phyloP scores from a whole-genome alignment of 2,329 filamentous ascomycete species.

The Fusarium verticillioides region DNA sequence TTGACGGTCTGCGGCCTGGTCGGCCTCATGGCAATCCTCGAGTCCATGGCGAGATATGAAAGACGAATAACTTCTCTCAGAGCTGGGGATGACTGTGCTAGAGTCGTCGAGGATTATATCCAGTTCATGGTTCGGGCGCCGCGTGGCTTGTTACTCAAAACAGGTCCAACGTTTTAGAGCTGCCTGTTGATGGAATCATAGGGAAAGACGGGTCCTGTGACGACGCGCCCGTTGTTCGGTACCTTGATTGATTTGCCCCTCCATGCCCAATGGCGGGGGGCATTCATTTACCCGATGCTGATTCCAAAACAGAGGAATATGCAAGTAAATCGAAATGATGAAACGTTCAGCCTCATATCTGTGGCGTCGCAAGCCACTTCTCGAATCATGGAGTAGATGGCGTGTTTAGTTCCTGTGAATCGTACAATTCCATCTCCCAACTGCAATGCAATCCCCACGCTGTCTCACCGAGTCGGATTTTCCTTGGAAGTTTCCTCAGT shows the following conservation, averaged over 20 bases:
- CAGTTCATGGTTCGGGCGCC: constrained; percentile 25
- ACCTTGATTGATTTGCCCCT: constrained; percentile 39
- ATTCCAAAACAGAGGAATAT: constrained; percentile 4
- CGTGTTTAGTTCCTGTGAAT: constrained; percentile 35
- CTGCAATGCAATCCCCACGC: constrained; percentile 24
- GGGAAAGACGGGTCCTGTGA: constrained; percentile 29
- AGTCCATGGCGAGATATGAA: constrained; percentile 41
- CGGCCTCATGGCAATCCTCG: constrained; percentile 47
- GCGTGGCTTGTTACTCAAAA: constrained; percentile 18
- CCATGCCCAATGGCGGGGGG: constrained; percentile 36
- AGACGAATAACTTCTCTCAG: no score
- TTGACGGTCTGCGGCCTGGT: constrained; percentile 74
- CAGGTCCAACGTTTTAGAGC: constrained; percentile 13
- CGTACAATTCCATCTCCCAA: constrained; percentile 35
- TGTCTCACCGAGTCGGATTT: constrained; percentile 24
- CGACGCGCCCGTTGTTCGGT: constrained; percentile 27
- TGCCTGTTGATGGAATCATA: constrained; percentile 35
- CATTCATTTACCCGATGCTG: constrained; percentile 13
- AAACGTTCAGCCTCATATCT: neutral
- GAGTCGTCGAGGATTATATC: constrained; percentile 27
- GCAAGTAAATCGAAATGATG: neutral
- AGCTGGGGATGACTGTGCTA: constrained; percentile 10
- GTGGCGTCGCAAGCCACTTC: constrained; percentile 7
- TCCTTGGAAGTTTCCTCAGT: constrained; percentile 11
- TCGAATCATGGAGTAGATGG: constrained; percentile 31